phyloP scores from a whole-genome alignment of 1,139 yeast genomes.

The Blastobotrys ciferrii region DNA sequence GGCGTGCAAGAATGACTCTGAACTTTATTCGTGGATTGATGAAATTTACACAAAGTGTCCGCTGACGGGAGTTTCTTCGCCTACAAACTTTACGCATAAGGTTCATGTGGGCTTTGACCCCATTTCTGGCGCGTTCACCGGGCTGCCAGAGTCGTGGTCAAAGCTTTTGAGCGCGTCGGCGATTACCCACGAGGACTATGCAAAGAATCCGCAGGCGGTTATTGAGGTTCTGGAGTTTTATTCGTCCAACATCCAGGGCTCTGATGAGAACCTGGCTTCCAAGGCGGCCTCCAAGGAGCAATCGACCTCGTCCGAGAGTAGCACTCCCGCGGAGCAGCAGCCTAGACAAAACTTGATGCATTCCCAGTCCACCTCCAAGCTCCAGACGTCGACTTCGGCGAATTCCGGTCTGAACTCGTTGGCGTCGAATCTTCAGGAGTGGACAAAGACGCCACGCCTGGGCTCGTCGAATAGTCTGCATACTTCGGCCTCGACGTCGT shows the following conservation, averaged over 20 bases:
- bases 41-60: conserved; percentile 87
- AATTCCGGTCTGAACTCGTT: conserved; percentile 13
- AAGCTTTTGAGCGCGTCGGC: conserved; percentile 42
- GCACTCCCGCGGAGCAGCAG: no score
- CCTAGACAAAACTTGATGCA: neutral
- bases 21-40: conserved; percentile 88
- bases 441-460: conserved; percentile 32
- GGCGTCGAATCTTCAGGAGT: conserved; percentile 31
- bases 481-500: conserved; percentile 10
- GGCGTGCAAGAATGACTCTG: conserved; percentile 75
- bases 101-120: conserved; percentile 50
- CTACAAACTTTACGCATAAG: conserved; percentile 46
- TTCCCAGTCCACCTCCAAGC: neutral
- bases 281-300: conserved; percentile 2
- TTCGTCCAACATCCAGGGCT: conserved; percentile 23
- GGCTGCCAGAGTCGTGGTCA: conserved; percentile 47
- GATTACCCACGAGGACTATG: conserved; percentile 46
- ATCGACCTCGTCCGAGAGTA: no score
- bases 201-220: conserved; percentile 47
- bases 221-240: conserved; percentile 93
- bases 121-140: conserved; percentile 45
- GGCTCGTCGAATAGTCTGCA: conserved; percentile 19
- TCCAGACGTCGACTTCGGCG: conserved; percentile 14
- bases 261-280: conserved; percentile 9
- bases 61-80: conserved; percentile 58